These are phyloP conservation scores for Blastomyces silverae DNA, from an alignment of 2,329 filamentous ascomycete genomes.

Conservation along the genomic window DNA sequence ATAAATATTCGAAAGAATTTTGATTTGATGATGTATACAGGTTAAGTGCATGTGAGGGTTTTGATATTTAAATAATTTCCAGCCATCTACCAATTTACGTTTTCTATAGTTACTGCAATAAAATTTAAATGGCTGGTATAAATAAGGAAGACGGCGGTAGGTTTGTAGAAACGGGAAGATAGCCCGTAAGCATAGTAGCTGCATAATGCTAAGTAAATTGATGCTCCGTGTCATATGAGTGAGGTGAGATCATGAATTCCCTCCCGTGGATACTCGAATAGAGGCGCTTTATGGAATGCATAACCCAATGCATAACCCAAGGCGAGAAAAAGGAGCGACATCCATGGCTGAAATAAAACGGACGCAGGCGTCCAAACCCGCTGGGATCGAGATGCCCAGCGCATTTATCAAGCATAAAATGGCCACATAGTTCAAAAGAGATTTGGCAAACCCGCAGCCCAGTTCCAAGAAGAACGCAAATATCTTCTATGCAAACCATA, in stretches of 20 bases:
- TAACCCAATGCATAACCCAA: background rate
- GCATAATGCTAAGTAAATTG: background rate
- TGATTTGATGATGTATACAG: background rate
- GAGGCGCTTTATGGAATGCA: background rate
- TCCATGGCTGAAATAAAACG: background rate
- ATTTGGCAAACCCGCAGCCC: background rate
- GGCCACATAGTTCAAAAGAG: background rate
- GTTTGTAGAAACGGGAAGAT: background rate
- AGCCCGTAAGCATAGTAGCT: background rate
- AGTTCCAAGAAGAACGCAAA: background rate
- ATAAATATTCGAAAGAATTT: background rate
- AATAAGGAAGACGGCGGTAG: background rate
- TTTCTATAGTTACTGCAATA: background rate
- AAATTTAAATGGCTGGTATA: background rate
- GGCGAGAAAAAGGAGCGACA: background rate
- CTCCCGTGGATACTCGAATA: background rate
- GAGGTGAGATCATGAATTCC: background rate
- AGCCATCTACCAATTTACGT: background rate
- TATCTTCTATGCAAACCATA: constrained; percentile 2
- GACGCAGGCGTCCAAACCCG: background rate
- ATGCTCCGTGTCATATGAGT: background rate
- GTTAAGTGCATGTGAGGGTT: background rate
- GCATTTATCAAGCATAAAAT: background rate
- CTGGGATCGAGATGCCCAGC: background rate
- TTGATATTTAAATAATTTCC: background rate